These are phyloP conservation scores for Raddia guianensis DNA, from an alignment of 176 grass and related monocot genomes.

Conservation along the genomic window DNA sequence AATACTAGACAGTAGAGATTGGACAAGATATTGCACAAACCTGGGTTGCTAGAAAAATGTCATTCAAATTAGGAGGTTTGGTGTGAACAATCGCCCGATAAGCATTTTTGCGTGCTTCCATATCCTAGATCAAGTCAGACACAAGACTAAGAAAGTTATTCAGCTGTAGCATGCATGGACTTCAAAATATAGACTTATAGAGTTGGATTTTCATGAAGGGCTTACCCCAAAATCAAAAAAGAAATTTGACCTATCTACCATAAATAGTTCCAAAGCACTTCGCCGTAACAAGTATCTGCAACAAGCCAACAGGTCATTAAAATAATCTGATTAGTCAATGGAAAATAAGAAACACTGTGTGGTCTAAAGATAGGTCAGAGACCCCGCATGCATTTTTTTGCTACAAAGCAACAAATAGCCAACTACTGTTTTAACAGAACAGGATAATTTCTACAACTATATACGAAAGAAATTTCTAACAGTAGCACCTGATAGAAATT, in stretches of 20 bases:
- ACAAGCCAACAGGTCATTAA: conserved; percentile 40
- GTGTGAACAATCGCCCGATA: conserved; percentile 91
- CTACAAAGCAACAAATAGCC: not conserved
- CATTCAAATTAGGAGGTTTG: conserved; percentile 87
- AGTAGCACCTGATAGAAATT: conserved; percentile 35
- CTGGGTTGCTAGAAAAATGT: conserved; percentile 97
- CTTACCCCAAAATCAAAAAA: conserved; percentile 98
- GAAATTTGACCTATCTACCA: conserved; percentile 97
- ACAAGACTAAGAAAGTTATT: conserved; percentile 34
- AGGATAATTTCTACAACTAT: conserved; percentile 20
- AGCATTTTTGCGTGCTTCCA: conserved; percentile 90
- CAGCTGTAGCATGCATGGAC: conserved; percentile 16
- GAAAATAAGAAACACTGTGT: conserved; percentile 23
- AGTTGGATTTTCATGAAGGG: conserved; percentile 31
- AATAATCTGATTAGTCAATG: conserved; percentile 32
- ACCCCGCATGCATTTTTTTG: conserved; percentile 5
- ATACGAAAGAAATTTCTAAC: conserved; percentile 39
- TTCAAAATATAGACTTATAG: conserved; percentile 9
- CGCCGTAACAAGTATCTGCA: conserved; percentile 92
- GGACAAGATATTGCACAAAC: conserved; percentile 51
- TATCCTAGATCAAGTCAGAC: conserved; percentile 63
- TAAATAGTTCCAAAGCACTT: conserved; percentile 98
- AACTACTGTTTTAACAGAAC: conserved; percentile 27
- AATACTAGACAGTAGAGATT: conserved; percentile 15
- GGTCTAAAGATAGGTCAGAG: conserved; percentile 2